Percentiles rank a stretch among this genome's conserved stretches.
Conservation (phyloP, 2,329 filamentous ascomycete species). For the Penicillium oxalicum region DNA sequence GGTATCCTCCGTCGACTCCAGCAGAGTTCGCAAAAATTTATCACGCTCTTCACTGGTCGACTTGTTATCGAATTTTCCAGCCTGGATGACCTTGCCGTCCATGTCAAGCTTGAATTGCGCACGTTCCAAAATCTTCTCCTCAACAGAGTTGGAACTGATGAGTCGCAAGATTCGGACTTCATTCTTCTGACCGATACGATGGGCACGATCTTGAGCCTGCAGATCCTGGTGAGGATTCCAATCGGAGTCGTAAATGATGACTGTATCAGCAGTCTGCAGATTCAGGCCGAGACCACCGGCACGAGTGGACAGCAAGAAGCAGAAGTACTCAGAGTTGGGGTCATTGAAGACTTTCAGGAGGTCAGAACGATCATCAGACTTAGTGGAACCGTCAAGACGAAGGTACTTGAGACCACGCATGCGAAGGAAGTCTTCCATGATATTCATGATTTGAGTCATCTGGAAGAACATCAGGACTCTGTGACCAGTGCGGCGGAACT, state of each 20-base stretch:
- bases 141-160: slow-evolving; percentile 93
- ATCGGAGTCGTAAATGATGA: slow-evolving; percentile 99
- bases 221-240: slow-evolving; percentile 99
- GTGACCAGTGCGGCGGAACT: slow-evolving; percentile 86
- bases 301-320: slow-evolving; percentile 96
- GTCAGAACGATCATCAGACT: slow-evolving; percentile 93
- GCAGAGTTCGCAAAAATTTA: slow-evolving; percentile 85
- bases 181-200: slow-evolving; percentile 99
- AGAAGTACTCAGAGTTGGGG: slow-evolving; percentile 87
- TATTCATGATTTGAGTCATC: slow-evolving; percentile 99
- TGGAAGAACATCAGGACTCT: slow-evolving; percentile 99
- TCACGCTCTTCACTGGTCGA: slow-evolving; percentile 98
- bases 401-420: slow-evolving; percentile 78
- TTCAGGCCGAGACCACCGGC: slow-evolving; percentile 97
- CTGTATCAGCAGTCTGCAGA: slow-evolving; percentile 93
- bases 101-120: slow-evolving; percentile 98
- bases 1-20: slow-evolving; percentile 69
- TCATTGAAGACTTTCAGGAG: slow-evolving; percentile 84
- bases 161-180: slow-evolving; percentile 93
- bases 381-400: slow-evolving; percentile 91
- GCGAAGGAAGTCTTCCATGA: slow-evolving; percentile 97
- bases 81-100: slow-evolving; percentile 99
- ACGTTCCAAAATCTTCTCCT: slow-evolving; percentile 96
- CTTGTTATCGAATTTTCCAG: slow-evolving; percentile 98
- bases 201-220: slow-evolving; percentile 97